Evolutionary conservation across 768 basidiomycete genomes (phyloP).

Genomic region (Tulasnella sp.): DNA sequence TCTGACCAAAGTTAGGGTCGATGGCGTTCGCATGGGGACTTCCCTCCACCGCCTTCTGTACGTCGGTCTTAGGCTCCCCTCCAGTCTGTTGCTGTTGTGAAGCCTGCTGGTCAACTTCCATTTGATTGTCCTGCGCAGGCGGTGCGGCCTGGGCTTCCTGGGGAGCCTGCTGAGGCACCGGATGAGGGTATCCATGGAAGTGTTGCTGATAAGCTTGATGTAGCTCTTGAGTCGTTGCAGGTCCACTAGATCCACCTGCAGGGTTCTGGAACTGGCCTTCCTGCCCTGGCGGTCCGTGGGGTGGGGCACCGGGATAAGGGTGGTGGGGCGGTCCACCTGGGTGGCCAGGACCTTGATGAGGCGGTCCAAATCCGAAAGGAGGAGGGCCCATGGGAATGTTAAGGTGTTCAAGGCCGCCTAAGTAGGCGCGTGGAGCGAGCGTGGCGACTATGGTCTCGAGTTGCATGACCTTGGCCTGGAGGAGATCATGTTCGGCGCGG

Average conservation of each 20-base stretch:
- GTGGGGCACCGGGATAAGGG: conserved; percentile 3
- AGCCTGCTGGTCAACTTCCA: not conserved
- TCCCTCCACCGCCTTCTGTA: no score
- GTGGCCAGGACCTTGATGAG: not conserved
- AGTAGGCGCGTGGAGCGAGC: conserved; percentile 24
- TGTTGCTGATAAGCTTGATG: conserved; percentile 8
- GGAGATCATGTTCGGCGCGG: conserved; percentile 63
- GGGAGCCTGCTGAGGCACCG: not conserved
- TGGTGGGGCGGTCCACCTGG: conserved; percentile 5
- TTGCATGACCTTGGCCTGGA: conserved; percentile 52
- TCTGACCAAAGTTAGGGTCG: no score
- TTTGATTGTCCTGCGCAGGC: not conserved
- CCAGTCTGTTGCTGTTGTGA: not conserved
- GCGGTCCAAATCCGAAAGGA: conserved; percentile 3
- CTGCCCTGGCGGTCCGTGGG: not conserved
- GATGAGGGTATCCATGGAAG: not conserved
- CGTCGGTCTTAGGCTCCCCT: no score
- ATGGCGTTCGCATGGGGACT: no score
- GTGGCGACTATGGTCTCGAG: conserved; percentile 47
- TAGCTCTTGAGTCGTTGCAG: not conserved
- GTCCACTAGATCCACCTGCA: not conserved
- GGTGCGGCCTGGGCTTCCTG: not conserved
- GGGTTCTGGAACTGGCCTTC: conserved; percentile 5
- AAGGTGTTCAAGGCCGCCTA: conserved; percentile 6
- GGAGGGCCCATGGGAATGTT: conserved; percentile 8